Conservation (phyloP, 768 basidiomycete species). For the Gymnopilus junonius region DNA sequence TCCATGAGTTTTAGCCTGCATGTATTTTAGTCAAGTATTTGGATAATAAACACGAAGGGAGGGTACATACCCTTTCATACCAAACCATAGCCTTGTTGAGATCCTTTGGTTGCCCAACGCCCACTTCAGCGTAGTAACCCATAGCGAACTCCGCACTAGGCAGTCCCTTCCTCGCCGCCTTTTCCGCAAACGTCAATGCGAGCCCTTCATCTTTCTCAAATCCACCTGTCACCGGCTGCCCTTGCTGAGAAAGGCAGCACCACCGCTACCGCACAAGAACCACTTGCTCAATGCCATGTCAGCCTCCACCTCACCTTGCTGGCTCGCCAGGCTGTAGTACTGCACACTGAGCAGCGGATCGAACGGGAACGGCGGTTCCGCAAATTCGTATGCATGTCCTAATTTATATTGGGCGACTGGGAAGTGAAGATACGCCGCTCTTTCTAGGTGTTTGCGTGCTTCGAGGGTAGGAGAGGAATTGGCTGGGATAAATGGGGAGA, state of each 20-base stretch:
- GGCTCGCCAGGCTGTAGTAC: slow-evolving; percentile 83
- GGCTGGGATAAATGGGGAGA: slow-evolving; percentile 58
- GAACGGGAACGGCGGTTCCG: slow-evolving; percentile 81
- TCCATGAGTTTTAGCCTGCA: slow-evolving; percentile 73
- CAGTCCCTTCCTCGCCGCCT: slow-evolving; percentile 76
- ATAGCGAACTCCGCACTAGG: slow-evolving; percentile 92
- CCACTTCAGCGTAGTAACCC: slow-evolving; percentile 95
- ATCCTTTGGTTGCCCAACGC: slow-evolving; percentile 76
- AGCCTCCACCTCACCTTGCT: slow-evolving; percentile 89
- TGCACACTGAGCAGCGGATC: slow-evolving; percentile 90
- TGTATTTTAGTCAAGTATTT: background rate
- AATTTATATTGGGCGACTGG: slow-evolving; percentile 91
- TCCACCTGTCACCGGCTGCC: slow-evolving; percentile 25
- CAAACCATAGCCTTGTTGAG: slow-evolving; percentile 70
- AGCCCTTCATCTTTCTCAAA: slow-evolving; percentile 90
- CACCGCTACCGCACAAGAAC: slow-evolving; percentile 86
- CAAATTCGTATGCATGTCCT: slow-evolving; percentile 92
- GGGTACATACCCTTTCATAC: slow-evolving; percentile 59
- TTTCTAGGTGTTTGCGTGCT: slow-evolving; percentile 78
- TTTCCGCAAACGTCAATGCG: slow-evolving; percentile 89
- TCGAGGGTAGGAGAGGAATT: slow-evolving; percentile 55
- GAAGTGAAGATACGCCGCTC: slow-evolving; percentile 85
- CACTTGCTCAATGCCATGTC: slow-evolving; percentile 98
- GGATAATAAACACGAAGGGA: background rate
- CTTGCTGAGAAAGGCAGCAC: slow-evolving; percentile 16